These are phyloP conservation scores for Fistulinella cinereoalba DNA, from an alignment of 1,284 basidiomycete genomes.

Conservation along the genomic window DNA sequence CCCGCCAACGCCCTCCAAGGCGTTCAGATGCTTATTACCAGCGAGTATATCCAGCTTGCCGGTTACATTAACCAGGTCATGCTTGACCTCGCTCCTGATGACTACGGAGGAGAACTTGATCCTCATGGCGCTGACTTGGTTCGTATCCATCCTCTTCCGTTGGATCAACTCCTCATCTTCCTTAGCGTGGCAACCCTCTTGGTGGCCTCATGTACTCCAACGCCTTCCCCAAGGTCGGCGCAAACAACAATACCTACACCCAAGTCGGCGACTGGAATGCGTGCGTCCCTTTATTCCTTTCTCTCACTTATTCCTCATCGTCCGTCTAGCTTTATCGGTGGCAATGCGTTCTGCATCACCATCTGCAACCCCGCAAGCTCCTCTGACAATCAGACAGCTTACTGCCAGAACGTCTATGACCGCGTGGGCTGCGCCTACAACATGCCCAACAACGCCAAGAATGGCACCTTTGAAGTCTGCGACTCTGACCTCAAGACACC, in stretches of 20 bases:
- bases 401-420: conserved; percentile 65
- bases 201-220: conserved; percentile 64
- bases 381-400: conserved; percentile 39
- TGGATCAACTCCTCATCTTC: background rate
- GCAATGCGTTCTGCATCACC: conserved; percentile 48
- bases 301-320: background rate
- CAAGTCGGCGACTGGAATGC: conserved; percentile 59
- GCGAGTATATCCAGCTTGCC: conserved; percentile 60
- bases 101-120: conserved; percentile 72
- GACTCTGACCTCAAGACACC: conserved; percentile 52
- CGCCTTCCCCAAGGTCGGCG: conserved; percentile 41
- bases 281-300: conserved; percentile 20
- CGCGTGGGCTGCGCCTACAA: conserved; percentile 69
- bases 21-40: conserved; percentile 55
- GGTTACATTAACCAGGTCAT: conserved; percentile 62
- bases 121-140: conserved; percentile 61
- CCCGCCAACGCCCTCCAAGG: conserved; percentile 48
- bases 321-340: conserved; percentile 57
- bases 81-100: conserved; percentile 51
- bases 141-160: conserved; percentile 1
- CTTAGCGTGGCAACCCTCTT: conserved; percentile 58
- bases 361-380: conserved; percentile 55
- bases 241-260: conserved; percentile 37
- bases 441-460: conserved; percentile 56
- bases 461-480: conserved; percentile 59